Evolutionary conservation across 2,329 filamentous ascomycete species (phyloP), one percentile per base, ranked within the genome.

Genomic region (Ciborinia camelliae): DNA sequence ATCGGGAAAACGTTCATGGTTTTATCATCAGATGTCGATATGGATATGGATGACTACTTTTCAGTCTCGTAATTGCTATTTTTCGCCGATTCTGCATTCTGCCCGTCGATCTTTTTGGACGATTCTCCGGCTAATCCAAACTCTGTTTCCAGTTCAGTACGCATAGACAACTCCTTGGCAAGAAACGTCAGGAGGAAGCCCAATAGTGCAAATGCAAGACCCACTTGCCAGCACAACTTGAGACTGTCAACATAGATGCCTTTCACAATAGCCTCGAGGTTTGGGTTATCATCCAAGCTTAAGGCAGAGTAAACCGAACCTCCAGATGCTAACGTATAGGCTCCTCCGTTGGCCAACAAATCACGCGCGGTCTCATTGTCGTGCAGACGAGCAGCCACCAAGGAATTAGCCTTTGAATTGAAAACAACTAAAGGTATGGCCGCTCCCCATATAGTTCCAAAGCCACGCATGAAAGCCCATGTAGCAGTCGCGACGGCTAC

Each of bases 401-500:
- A 45, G n/a, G 41, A 53, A 23, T 60, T 15, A 37, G 32, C 14
- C 20, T 30, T 23, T 1, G 57, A 41, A n/a, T 60, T 60, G 43
- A 60, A 60, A 35, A 60, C 20, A 26, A 30, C 14, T 4, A 35
- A 10, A 48, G 57, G 57, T 41, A 60, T 47, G 8, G 57, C 41
- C 30, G 32, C 30, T 18, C 65, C 65, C 65, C 63, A 67, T 7
- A 68, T 61, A 12, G 51, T 45, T 26, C 67, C 67, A 28, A 68
- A 66, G 23, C 55, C 57, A 39, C 63, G 63, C 20, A 66, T 23
- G 45, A 68, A 67, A 32, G 48, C 63, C 51, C 54, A 67, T 26
- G 30, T 51, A 20, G 52, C 51, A 30, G 65, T 68, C 37, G 67
- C 47, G 15, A 37, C 35, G 18, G 65, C 67, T 5, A 62, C 43